These are phyloP conservation scores for Fusarium chuoi DNA, from an alignment of 2,329 filamentous ascomycete species.

Conservation along the genomic window DNA sequence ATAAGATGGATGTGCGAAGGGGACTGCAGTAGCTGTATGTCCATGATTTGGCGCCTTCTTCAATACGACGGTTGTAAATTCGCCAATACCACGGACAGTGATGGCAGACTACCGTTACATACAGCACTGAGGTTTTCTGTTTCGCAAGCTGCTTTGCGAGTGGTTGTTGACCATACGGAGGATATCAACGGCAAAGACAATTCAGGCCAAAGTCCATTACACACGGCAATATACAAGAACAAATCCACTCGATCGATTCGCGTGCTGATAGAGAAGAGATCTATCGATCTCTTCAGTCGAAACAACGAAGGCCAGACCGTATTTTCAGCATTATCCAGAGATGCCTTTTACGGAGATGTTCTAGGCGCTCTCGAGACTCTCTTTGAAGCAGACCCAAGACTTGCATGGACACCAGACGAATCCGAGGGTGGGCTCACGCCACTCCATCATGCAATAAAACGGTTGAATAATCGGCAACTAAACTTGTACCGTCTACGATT, in stretches of 20 bases:
- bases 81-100: accelerated
- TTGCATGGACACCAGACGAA: neutral
- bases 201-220: accelerated
- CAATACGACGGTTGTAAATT: neutral
- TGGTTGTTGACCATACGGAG: accelerated
- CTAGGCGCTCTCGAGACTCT: neutral
- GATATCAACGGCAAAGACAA: neutral
- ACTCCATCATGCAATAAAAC: neutral
- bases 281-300: accelerated
- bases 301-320: neutral
- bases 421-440: accelerated
- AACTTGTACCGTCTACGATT: too few species aligned
- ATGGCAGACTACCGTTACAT: neutral
- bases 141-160: accelerated
- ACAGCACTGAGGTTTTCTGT: accelerated
- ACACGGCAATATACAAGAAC: neutral
- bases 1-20: accelerated
- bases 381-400: accelerated
- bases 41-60: neutral
- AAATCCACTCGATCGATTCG: accelerated
- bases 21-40: neutral
- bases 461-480: too few species aligned
- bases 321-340: neutral
- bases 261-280: accelerated
- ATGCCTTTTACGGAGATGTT: too few species aligned